phyloP scores from a whole-genome alignment of 148 eudicot species.

The Cornus florida region DNA sequence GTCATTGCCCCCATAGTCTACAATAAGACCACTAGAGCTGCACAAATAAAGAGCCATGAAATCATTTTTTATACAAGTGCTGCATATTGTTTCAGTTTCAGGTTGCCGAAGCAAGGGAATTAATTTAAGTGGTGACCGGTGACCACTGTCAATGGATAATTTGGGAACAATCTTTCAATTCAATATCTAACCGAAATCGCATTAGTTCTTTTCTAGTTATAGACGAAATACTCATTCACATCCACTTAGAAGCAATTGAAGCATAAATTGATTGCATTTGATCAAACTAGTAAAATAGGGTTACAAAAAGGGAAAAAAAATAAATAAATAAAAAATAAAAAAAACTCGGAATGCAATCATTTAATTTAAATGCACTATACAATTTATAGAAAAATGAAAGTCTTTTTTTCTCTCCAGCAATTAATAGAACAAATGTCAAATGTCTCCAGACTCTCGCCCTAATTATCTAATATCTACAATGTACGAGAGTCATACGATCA shows the following conservation, averaged over 20 bases:
- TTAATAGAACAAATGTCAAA: neutral
- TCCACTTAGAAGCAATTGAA: neutral
- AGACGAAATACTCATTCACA: neutral
- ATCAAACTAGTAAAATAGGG: neutral
- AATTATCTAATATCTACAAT: neutral
- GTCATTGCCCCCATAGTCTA: slow-evolving; percentile 31
- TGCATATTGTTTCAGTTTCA: neutral
- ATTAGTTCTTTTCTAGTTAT: neutral
- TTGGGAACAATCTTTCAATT: too few species aligned
- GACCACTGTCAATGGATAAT: too few species aligned
- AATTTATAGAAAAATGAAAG: neutral
- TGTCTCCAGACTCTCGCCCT: neutral
- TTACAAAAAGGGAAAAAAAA: neutral
- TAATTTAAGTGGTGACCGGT: neutral
- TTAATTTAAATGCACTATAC: neutral
- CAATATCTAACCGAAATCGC: too few species aligned
- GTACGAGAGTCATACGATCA: neutral
- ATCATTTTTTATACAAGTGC: neutral
- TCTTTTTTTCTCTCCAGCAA: neutral
- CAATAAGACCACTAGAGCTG: slow-evolving; percentile 40
- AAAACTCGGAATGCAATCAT: neutral
- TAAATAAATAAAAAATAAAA: too few species aligned
- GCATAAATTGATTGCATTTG: neutral
- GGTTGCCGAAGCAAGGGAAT: slow-evolving; percentile 2
- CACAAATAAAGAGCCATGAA: neutral